Evolutionary conservation across 768 basidiomycete species (phyloP), one percentile per base, ranked within the genome.

Genomic region (Xanthoconium stramineum): DNA sequence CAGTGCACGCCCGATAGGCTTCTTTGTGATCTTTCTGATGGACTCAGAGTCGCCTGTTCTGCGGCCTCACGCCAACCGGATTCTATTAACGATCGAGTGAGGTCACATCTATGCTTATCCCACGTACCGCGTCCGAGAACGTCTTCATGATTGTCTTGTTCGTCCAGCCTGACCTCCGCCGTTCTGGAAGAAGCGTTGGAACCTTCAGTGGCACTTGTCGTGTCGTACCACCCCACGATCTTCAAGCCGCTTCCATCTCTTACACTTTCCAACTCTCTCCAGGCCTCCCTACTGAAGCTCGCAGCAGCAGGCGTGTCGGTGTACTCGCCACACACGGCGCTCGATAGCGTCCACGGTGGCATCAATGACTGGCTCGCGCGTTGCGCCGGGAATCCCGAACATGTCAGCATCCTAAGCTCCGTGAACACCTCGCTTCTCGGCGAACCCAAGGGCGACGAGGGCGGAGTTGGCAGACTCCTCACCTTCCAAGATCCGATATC

Each of bases 341-440:
- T 97, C 17, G 96, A 98, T 73, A 80, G 79, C n/a, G 84, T 90
- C 2, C 79, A 82, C 62, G 89, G 83, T 6, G 95, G 96, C 0
- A 83, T 96, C 51, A 97, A 96, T 66, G 93, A 95, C 72, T 97
- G 91, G 90, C 80, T 94, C 15, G 89, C 84, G 2, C 66, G 75
- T 68, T 83, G 80, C 36, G 68, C 82, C 35, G 72, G 82, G 58
- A 74, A 72, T 47, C 59, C 62, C 7, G 66, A 65, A 30, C 52
- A 64, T 19, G 72, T 59, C 17, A 69, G 63, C 40, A 74, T 71
- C 6, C 74, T 57, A 56, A 55, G 42, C 39, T 57, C 64, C 42
- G 56, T 63, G 45, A 45, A 61, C 28, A 59, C 64, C 72, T 52
- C 75, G 33, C 64, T 68, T 81, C 53, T 72, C 66, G 55, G 73